Evolutionary conservation across 2,329 filamentous ascomycete species (phyloP).

Genomic region (Fusarium sp.): DNA sequence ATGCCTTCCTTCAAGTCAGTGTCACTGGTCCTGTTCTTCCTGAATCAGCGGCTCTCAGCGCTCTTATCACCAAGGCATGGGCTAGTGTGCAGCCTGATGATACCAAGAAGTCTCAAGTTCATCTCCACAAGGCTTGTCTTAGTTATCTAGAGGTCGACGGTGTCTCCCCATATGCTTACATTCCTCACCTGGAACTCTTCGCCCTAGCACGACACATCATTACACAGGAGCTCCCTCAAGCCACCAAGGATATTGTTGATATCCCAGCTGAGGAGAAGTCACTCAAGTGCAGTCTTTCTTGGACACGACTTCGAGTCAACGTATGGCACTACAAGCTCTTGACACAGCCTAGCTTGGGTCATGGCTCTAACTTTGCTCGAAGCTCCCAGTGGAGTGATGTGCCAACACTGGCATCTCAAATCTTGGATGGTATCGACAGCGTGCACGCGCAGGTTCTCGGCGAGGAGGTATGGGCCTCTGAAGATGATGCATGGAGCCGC

Average conservation of each 20-base stretch:
- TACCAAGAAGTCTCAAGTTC: slow-evolving; percentile 47
- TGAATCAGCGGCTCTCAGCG: slow-evolving; percentile 48
- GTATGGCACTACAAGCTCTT: slow-evolving; percentile 76
- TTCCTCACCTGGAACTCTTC: slow-evolving; percentile 86
- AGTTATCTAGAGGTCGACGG: slow-evolving; percentile 82
- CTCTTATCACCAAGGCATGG: slow-evolving; percentile 58
- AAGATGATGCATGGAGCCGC: slow-evolving; percentile 55
- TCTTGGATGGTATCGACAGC: slow-evolving; percentile 58
- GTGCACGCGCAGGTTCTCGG: slow-evolving; percentile 57
- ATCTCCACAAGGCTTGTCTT: slow-evolving; percentile 71
- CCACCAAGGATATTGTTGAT: slow-evolving; percentile 43
- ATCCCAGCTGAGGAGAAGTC: slow-evolving; percentile 51
- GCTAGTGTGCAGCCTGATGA: slow-evolving; percentile 23
- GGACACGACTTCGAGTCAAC: slow-evolving; percentile 77
- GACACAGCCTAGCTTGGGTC: slow-evolving; percentile 67
- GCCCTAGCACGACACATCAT: slow-evolving; percentile 74
- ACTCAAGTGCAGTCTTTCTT: slow-evolving; percentile 63
- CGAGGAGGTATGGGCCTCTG: slow-evolving; percentile 55
- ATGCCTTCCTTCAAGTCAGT: slow-evolving; percentile 86
- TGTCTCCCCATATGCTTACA: slow-evolving; percentile 85
- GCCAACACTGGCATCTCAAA: slow-evolving; percentile 65
- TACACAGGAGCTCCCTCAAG: slow-evolving; percentile 44
- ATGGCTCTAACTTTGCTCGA: slow-evolving; percentile 67
- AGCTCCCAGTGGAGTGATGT: slow-evolving; percentile 71
- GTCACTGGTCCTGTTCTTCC: slow-evolving; percentile 86